phyloP scores from a whole-genome alignment of 1,284 basidiomycete species.

The Bjerkandera adusta region DNA sequence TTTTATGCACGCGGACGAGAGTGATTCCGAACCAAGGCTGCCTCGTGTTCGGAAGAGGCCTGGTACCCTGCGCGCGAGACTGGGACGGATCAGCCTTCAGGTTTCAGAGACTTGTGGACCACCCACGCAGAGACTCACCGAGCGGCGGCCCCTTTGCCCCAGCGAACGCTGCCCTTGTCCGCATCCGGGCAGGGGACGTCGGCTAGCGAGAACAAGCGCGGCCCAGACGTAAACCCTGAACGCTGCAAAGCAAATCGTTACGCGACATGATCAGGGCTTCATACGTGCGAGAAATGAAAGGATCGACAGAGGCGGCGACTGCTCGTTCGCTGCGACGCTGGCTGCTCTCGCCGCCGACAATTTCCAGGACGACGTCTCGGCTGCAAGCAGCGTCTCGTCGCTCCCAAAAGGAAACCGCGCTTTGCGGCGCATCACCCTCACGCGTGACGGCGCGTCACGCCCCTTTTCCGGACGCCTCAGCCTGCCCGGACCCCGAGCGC shows the following conservation, averaged over 20 bases:
- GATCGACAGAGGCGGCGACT: constrained; percentile 3
- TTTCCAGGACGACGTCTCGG: constrained; percentile 2
- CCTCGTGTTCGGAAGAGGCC: constrained; percentile 10
- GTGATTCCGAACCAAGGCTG: not conserved
- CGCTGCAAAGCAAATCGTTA: not conserved
- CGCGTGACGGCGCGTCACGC: constrained; percentile 11
- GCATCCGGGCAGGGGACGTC: constrained; percentile 7
- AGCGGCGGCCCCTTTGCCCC: not conserved
- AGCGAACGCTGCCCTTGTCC: constrained; percentile 6
- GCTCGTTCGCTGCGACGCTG: not conserved
- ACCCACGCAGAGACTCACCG: constrained; percentile 3
- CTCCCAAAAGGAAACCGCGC: too few species aligned
- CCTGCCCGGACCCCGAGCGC: not conserved
- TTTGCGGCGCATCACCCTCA: not conserved
- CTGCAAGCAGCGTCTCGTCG: too few species aligned
- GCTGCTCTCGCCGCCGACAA: not conserved
- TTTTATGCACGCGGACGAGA: constrained; percentile 6
- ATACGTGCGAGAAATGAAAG: constrained; percentile 3
- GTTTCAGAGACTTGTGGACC: constrained; percentile 9
- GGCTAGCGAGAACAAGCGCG: constrained; percentile 1
- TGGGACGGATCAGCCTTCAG: constrained; percentile 13
- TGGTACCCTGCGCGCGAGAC: not conserved
- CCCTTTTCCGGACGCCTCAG: not conserved
- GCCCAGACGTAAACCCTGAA: not conserved
- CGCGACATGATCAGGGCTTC: constrained; percentile 2